Percentiles rank a stretch among this genome's conserved stretches.
phyloP scores from a whole-genome alignment of 1,139 yeast species.

The Protomyces arabidopsidicola region DNA sequence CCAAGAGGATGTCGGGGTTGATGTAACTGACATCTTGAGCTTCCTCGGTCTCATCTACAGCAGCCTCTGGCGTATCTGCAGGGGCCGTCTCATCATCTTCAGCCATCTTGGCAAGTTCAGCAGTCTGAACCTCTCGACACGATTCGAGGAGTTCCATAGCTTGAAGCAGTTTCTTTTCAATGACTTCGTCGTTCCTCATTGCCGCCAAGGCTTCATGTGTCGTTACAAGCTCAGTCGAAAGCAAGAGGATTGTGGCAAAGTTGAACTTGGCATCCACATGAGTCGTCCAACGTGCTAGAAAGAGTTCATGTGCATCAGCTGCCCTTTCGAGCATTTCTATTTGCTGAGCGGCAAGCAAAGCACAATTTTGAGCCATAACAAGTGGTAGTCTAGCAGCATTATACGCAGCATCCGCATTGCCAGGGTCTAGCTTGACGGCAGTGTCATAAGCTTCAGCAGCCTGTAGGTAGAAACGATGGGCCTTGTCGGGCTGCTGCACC shows the following conservation, averaged over 20 bases:
- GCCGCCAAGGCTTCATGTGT: not conserved
- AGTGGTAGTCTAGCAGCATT: slow-evolving; percentile 13
- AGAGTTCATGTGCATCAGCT: not conserved
- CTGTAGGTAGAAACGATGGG: slow-evolving; percentile 10
- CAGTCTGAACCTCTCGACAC: slow-evolving; percentile 1
- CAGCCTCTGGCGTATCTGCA: not conserved
- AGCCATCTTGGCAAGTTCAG: not conserved
- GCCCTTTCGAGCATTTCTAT: slow-evolving; percentile 3
- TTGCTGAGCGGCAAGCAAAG: slow-evolving; percentile 5
- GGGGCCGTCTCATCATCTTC: not conserved
- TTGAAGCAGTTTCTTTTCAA: not conserved
- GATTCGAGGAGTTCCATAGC: slow-evolving; percentile 3
- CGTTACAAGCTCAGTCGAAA: slow-evolving; percentile 8
- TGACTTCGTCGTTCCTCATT: not conserved
- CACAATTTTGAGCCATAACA: slow-evolving; percentile 11
- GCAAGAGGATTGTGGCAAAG: slow-evolving; percentile 3
- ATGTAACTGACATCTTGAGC: slow-evolving; percentile 13
- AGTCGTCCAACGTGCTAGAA: not conserved
- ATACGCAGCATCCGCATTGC: slow-evolving; percentile 5
- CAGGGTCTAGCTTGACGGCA: not conserved
- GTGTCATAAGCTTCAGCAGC: slow-evolving; percentile 12
- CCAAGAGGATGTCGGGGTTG: slow-evolving; percentile 12
- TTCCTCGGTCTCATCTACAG: not conserved
- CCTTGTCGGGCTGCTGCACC: slow-evolving; percentile 27
- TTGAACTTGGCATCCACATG: slow-evolving; percentile 10